Base-by-base conservation (phyloP, 129 eudicot species). In the Escallonia rubra region DNA sequence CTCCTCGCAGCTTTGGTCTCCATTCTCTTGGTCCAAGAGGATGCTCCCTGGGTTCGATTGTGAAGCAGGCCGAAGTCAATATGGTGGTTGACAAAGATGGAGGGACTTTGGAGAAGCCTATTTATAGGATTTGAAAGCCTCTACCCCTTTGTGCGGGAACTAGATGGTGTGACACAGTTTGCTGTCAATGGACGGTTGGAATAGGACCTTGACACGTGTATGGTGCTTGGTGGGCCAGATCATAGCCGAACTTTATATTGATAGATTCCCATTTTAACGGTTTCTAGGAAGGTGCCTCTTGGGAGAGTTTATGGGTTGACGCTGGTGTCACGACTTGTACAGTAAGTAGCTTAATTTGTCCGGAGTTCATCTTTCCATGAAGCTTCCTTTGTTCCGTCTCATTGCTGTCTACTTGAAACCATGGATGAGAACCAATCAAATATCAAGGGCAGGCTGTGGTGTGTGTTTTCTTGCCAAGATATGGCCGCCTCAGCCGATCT, bases 221-320 rank as follows among this genome's bases (percentile, higher is more conserved):
- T 57, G 8, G n/a, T 4, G 6, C 61, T 16, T 4, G 1, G 7
- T 57, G 3, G 7, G 10, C 16, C 8, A 57, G n/a, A 9, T 5
- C 2, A 2, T 13, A 4, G n/a, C 8, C 61, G 39, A n/a, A 9
- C 16, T 57, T 57, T 59, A 10, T 40, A 39, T 8, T 4, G 6
- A 11, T 6, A 15, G 44, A 39, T 43, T 41, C 44, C 12, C 41
- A 34, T 5, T 11, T 12, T 34, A 9, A 45, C 5, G 64, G 41
- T 67, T 78, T 78, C 82, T 52, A 73, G 83, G 83, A 78, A 78
- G 72, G 63, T 71, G 75, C 68, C 56, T 40, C 12, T 11, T 23
- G 57, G 42, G 59, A 40, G 63, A 45, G 51, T 51, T 61, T 41
- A n/a, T 45, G 45, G 70, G 47, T 38, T n/a, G 63, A 59, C 43